Base-by-base conservation (phyloP, 768 basidiomycete genomes). In the Macrocybe gigantea region DNA sequence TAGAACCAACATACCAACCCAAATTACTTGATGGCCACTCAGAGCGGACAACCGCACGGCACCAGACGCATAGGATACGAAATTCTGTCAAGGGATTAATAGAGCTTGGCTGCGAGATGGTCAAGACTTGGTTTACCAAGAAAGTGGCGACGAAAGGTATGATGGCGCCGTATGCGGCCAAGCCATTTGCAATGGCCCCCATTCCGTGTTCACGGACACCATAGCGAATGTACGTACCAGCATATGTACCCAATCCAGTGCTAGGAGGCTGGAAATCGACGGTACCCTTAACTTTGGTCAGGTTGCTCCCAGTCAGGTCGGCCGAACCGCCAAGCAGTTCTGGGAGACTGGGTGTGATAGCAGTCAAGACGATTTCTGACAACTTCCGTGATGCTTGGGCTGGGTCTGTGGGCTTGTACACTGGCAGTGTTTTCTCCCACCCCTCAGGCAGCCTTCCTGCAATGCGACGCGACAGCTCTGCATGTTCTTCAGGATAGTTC, bases 181-280 rank as follows among this genome's bases (percentile, higher is more conserved):
- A 65, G 63, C 93, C 93, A 65, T 96, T 96, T 55, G 85, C 90
- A 59, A 97, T 93, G 47, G 93, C 94, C 58, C 87, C 89, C 93
- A 96, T 97, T 56, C 75, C 94, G 67, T 97, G 94, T 67, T 97
- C 94, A 68, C 94, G 89, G 49, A 97, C 93, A 79, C 94, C 94
- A 71, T 88, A 97, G 47, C 93, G 88, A 64, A 97, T 82, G 66
- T 97, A 96, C 41, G 84, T 87, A 45, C 94, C 94, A 48, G 81
- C 69, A 67, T 93, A 95, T 50, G 64, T 75, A 49, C 94, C 94
- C 38, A 95, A 76, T 32, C 82, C 82, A 13, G 90, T 93, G 70
- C 75, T 82, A 13, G 88, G 87, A 37, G 80, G 88, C 67, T 97
- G 94, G 84, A 97, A 95, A 70, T 97, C 94, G 50, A 82, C 72